phyloP scores from a whole-genome alignment of 116 monocot species.

The Dioscorea cayenensis region DNA sequence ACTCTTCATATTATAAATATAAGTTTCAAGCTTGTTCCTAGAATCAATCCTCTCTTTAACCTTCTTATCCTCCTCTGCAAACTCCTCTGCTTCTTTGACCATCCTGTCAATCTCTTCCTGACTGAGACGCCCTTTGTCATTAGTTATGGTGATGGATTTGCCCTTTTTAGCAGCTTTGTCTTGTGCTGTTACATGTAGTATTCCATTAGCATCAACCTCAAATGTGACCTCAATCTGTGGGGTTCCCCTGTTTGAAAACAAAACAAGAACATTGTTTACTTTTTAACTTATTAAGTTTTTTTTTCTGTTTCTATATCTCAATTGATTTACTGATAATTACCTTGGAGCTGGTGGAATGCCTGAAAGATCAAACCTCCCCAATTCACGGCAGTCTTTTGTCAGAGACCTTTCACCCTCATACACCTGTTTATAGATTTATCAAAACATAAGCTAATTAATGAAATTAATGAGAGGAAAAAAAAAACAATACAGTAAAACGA shows the following conservation, averaged over 20 bases:
- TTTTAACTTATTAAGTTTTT: too few relatives aligned
- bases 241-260: neutral
- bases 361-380: slow-evolving; percentile 21
- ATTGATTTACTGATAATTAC: neutral
- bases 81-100: slow-evolving; percentile 34
- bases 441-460: neutral
- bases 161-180: slow-evolving; percentile 21
- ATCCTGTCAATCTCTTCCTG: slow-evolving; percentile 30
- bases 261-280: neutral
- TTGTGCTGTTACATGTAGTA: slow-evolving; percentile 24
- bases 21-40: slow-evolving; percentile 17
- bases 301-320: neutral
- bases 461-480: neutral
- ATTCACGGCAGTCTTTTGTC: slow-evolving; percentile 25
- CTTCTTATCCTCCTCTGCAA: slow-evolving; percentile 17
- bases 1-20: slow-evolving; percentile 11
- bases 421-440: neutral
- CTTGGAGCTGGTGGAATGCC: slow-evolving; percentile 31
- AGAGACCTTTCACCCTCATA: slow-evolving; percentile 31
- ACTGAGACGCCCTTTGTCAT: slow-evolving; percentile 23
- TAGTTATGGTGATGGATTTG: slow-evolving; percentile 22
- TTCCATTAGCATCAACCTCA: slow-evolving; percentile 29
- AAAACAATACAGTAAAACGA: neutral
- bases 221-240: slow-evolving; percentile 29
- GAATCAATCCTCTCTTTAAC: slow-evolving; percentile 12